phyloP scores from a whole-genome alignment of 2,329 filamentous ascomycete species.

The Aureobasidium subglaciale region DNA sequence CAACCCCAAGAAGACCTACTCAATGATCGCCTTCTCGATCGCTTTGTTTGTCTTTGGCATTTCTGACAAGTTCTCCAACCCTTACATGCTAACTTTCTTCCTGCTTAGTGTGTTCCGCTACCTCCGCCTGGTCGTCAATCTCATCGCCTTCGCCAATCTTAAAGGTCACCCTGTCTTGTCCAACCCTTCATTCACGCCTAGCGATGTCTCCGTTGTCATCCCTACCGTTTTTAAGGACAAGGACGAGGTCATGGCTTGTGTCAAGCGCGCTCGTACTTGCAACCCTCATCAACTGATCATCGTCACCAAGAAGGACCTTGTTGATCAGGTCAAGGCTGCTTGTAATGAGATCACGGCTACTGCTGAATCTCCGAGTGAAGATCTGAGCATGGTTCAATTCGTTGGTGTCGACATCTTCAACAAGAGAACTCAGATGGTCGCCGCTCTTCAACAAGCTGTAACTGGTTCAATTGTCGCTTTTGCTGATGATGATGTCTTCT shows the following conservation, averaged over 20 bases:
- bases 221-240: slow-evolving; percentile 30
- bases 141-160: slow-evolving; percentile 24
- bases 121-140: slow-evolving; percentile 25
- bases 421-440: slow-evolving; percentile 30
- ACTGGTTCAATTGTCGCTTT: slow-evolving; percentile 26
- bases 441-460: slow-evolving; percentile 23
- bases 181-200: slow-evolving; percentile 23
- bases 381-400: slow-evolving; percentile 20
- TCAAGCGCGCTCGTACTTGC: slow-evolving; percentile 22
- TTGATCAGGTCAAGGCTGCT: slow-evolving; percentile 17
- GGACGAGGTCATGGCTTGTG: slow-evolving; percentile 24
- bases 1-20: slow-evolving; percentile 2
- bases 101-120: slow-evolving; percentile 22
- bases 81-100: slow-evolving; percentile 16
- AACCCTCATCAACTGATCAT: slow-evolving; percentile 24
- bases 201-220: slow-evolving; percentile 28
- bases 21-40: neutral
- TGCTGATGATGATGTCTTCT: slow-evolving; percentile 33
- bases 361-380: slow-evolving; percentile 11
- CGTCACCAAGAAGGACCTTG: slow-evolving; percentile 24
- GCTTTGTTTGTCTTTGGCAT: neutral
- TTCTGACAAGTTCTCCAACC: neutral
- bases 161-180: slow-evolving; percentile 22
- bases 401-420: slow-evolving; percentile 28
- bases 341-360: neutral